These are phyloP conservation scores for Sporisorium reilianum DNA, from an alignment of 1,284 basidiomycete species.

Conservation along the genomic window DNA sequence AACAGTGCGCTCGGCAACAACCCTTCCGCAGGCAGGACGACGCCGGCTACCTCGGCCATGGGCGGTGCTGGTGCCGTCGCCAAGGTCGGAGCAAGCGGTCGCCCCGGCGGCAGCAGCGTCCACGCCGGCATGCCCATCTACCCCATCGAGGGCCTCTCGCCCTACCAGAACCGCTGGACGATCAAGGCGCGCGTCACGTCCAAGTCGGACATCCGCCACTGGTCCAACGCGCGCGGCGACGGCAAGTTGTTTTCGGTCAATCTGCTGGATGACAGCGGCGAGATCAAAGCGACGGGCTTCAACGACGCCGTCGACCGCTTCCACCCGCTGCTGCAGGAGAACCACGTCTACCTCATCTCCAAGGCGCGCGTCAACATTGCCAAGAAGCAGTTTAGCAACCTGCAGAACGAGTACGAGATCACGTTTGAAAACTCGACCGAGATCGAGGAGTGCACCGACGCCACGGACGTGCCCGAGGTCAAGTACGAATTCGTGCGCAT, in stretches of 20 bases:
- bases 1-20: slow-evolving; percentile 39
- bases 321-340: slow-evolving; percentile 86
- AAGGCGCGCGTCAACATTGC: slow-evolving; percentile 92
- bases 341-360: slow-evolving; percentile 91
- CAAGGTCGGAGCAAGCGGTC: slow-evolving; percentile 29
- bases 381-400: slow-evolving; percentile 95
- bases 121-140: slow-evolving; percentile 72
- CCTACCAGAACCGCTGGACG: slow-evolving; percentile 96
- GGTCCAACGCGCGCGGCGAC: slow-evolving; percentile 90
- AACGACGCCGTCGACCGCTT: slow-evolving; percentile 87
- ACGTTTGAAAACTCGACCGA: slow-evolving; percentile 77
- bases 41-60: slow-evolving; percentile 41
- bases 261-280: slow-evolving; percentile 87
- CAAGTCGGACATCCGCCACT: slow-evolving; percentile 89
- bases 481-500: slow-evolving; percentile 68
- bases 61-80: slow-evolving; percentile 23
- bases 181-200: slow-evolving; percentile 94
- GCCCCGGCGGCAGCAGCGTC: slow-evolving; percentile 53
- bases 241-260: slow-evolving; percentile 95
- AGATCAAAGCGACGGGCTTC: slow-evolving; percentile 79
- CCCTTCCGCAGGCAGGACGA: slow-evolving; percentile 47
- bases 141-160: slow-evolving; percentile 94
- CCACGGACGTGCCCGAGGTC: slow-evolving; percentile 67
- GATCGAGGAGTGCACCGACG: slow-evolving; percentile 66
- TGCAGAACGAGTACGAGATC: slow-evolving; percentile 95